phyloP scores from a whole-genome alignment of 2,329 filamentous ascomycete species.

The Diaporthe aspalathi region DNA sequence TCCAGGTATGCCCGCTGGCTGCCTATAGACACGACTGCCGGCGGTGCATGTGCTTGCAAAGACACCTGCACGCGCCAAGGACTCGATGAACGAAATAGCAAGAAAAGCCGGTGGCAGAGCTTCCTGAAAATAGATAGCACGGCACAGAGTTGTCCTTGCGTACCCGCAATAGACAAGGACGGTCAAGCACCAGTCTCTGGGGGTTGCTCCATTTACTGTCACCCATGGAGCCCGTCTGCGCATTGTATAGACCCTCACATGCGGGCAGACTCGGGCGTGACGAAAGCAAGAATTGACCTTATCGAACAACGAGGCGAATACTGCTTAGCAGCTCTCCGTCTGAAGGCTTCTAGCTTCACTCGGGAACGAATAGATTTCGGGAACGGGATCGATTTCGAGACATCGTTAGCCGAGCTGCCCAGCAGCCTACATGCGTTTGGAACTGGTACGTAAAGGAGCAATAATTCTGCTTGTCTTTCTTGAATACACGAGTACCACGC shows the following conservation, averaged over 20 bases:
- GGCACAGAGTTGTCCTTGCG: neutral
- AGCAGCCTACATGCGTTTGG: too few species aligned
- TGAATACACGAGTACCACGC: neutral
- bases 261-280: neutral
- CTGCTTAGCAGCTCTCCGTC: neutral
- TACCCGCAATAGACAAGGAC: neutral
- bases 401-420: neutral
- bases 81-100: neutral
- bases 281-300: neutral
- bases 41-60: neutral
- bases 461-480: neutral
- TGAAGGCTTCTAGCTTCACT: neutral
- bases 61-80: neutral
- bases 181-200: neutral
- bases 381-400: neutral
- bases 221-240: neutral
- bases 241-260: neutral
- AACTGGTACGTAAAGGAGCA: neutral
- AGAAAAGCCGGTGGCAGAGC: neutral
- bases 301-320: neutral
- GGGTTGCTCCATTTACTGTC: neutral
- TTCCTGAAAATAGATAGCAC: neutral
- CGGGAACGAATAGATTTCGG: neutral
- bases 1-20: conserved; percentile 4
- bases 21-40: neutral